Base-by-base conservation (phyloP, 495 filamentous ascomycete species). In the Tuber microsphaerosporum region DNA sequence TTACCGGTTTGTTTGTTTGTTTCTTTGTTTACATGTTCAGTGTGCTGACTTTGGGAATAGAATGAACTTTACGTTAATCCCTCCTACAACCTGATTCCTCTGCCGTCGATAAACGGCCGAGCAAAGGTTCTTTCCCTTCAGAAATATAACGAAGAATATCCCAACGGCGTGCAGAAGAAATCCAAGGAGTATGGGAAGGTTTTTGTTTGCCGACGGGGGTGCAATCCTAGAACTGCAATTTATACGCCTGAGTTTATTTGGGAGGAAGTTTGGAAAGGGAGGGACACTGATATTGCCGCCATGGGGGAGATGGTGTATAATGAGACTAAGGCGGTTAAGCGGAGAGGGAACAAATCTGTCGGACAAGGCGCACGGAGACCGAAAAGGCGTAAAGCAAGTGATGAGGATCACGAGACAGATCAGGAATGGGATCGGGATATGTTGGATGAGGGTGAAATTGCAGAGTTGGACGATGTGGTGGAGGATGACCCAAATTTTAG, bases 241-340 rank as follows among this genome's bases (percentile, higher is more conserved):
- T 99, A 98, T 82, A 98, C 95, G 0, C 89, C 94, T 7, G 96
- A 98, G 81, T 97, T 98, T 76, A 76, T 88, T 8, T 99, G 95
- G 95, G 93, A 97, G 80, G 88, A 96, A 45, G 85, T 95, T 17
- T 96, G 92, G 78, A 85, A 86, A 7, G 89, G 91, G 34, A 84
- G 79, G 22, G 84, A 88, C 39, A 89, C 88, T 71, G 88, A 93
- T 84, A 85, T 95, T 79, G 84, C 84, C 20, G 80, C 84, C 0
- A 84, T 99, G 44, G 87, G 90, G 65, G 86, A 90, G 39, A 83
- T 90, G 79, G 86, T 98, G 41, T 86, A 90, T 77, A 86, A 86
- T 73, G 89, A 90, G 56, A 94, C 92, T n/a, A 91, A 89, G 76
- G 86, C 88, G 26, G 91, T 90, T 22, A 89, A 89, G 82, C 94